Evolutionary conservation across 2,329 filamentous ascomycete species (phyloP).

Genomic region (Fusarium avenaceum): DNA sequence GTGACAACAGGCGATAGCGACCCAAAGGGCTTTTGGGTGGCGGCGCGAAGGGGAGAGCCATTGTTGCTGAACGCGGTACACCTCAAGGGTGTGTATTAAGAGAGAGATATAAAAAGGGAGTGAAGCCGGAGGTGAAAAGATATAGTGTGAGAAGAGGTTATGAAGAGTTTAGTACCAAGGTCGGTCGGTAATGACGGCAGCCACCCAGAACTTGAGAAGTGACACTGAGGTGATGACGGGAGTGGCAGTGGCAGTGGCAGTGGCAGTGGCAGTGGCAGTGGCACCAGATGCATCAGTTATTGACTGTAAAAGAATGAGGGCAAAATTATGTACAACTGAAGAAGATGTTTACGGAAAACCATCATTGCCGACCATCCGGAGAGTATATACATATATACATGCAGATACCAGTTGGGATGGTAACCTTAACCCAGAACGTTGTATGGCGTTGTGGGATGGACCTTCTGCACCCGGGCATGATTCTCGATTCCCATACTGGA

Average conservation of each 20-base stretch:
- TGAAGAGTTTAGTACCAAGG: background rate
- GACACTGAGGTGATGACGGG: background rate
- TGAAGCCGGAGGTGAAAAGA: background rate
- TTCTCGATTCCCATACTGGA: too few relatives aligned
- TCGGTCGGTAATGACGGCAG: background rate
- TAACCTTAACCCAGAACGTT: background rate
- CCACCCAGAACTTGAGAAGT: background rate
- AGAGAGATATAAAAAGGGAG: background rate
- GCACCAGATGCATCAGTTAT: background rate
- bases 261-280: slow-evolving; percentile 4
- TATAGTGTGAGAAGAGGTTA: background rate
- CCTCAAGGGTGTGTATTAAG: background rate
- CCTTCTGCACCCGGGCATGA: slow-evolving; percentile 1
- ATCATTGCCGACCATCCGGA: background rate
- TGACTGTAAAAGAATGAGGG: background rate
- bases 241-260: background rate
- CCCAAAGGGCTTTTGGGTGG: slow-evolving; percentile 71
- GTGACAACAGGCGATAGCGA: slow-evolving; percentile 75
- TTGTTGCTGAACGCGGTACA: slow-evolving; percentile 4
- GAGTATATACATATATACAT: background rate
- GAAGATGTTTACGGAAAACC: background rate
- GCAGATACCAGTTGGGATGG: background rate
- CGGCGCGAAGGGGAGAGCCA: slow-evolving; percentile 57
- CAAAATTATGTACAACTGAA: background rate
- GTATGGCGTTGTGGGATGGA: background rate